phyloP scores from a whole-genome alignment of 805 yeast species.

The Tetrapisispora taiwanensis region DNA sequence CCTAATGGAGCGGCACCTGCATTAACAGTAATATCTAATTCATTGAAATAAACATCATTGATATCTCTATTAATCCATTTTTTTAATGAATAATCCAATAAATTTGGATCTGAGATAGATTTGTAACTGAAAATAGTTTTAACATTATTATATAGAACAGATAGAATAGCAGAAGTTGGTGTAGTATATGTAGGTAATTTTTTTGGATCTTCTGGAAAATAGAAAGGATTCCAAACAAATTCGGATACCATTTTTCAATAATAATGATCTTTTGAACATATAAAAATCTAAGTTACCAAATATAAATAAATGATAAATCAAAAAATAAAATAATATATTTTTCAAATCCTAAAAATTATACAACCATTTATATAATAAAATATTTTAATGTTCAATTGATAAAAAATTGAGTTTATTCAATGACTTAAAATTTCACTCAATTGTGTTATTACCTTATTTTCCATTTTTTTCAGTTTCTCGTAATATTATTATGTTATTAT shows the following conservation, averaged over 20 bases:
- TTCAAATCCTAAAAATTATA: no score
- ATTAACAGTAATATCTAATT: slow-evolving; percentile 69
- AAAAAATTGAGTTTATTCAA: no score
- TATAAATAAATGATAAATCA: no score
- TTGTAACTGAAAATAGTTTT: slow-evolving; percentile 58
- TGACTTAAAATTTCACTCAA: no score
- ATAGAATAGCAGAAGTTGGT: slow-evolving; percentile 41
- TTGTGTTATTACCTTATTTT: no score
- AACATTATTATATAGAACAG: slow-evolving; percentile 41
- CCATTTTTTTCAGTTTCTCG: no score
- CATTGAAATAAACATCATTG: slow-evolving; percentile 14
- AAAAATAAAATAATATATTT: no score
- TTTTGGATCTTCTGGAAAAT: slow-evolving; percentile 48
- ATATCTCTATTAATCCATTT: slow-evolving; percentile 40
- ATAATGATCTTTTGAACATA: neutral
- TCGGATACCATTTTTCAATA: slow-evolving; percentile 1
- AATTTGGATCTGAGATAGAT: slow-evolving; percentile 50
- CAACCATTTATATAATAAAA: no score
- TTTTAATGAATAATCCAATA: slow-evolving; percentile 48
- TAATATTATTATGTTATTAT: no score
- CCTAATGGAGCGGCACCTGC: slow-evolving; percentile 76
- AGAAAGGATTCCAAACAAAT: slow-evolving; percentile 43
- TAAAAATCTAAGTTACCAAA: no score
- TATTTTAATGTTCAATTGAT: no score
- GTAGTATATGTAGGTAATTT: slow-evolving; percentile 42